Evolutionary conservation across 1,139 yeast species (phyloP).

Genomic region (Lodderomyces metapsilosis): DNA sequence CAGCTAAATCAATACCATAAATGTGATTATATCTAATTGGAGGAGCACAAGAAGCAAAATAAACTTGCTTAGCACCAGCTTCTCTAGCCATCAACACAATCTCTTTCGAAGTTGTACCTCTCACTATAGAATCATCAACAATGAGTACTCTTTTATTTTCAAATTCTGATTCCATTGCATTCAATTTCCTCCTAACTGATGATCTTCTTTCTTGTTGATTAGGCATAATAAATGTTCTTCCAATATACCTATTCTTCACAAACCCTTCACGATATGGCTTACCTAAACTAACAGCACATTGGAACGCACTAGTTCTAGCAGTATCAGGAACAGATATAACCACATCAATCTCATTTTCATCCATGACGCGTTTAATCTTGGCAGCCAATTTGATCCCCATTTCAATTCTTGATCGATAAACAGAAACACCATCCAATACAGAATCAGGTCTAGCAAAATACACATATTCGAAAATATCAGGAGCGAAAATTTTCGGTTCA

Average conservation of each 20-base stretch:
- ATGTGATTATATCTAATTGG: constrained; percentile 94
- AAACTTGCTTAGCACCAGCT: constrained; percentile 93
- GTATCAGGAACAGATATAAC: constrained; percentile 99
- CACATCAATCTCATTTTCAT: constrained; percentile 74
- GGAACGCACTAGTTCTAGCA: constrained; percentile 89
- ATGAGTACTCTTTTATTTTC: constrained; percentile 80
- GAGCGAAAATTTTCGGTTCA: constrained; percentile 76
- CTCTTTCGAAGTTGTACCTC: constrained; percentile 96
- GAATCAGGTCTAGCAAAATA: constrained; percentile 98
- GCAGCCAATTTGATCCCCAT: constrained; percentile 92
- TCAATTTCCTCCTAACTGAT: constrained; percentile 88
- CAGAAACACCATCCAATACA: constrained; percentile 92
- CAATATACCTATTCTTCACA: constrained; percentile 93
- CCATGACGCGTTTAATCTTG: constrained; percentile 55
- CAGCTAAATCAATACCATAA: constrained; percentile 96
- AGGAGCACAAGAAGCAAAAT: constrained; percentile 96
- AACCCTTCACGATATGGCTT: constrained; percentile 95
- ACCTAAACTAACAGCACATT: constrained; percentile 79
- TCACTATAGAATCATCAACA: constrained; percentile 95
- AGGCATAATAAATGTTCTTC: constrained; percentile 98
- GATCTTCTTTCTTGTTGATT: constrained; percentile 93
- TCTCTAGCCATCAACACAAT: constrained; percentile 97
- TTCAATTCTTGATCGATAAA: constrained; percentile 85
- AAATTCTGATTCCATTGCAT: constrained; percentile 95
- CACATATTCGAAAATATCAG: constrained; percentile 96